Evolutionary conservation across 495 filamentous ascomycete species (phyloP).

Genomic region (Baudoinia panamericana): DNA sequence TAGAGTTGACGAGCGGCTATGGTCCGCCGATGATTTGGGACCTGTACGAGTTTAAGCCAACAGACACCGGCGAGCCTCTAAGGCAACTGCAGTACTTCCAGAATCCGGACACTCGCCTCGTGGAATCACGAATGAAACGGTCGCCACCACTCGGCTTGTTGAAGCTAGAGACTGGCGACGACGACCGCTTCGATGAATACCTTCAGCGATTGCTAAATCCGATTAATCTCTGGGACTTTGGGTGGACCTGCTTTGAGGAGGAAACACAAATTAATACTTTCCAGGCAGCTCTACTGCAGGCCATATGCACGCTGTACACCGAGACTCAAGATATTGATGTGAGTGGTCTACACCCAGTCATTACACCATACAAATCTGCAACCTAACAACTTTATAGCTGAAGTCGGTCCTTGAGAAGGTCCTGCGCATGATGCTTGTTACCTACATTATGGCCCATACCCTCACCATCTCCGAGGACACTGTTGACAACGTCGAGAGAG

Average conservation of each 20-base stretch:
- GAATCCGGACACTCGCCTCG: slow-evolving; percentile 14
- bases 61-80: slow-evolving; percentile 19
- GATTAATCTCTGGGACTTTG: slow-evolving; percentile 17
- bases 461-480: slow-evolving; percentile 25
- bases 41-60: slow-evolving; percentile 29
- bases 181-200: slow-evolving; percentile 25
- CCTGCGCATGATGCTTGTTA: slow-evolving; percentile 27
- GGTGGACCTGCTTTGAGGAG: slow-evolving; percentile 22
- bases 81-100: slow-evolving; percentile 26
- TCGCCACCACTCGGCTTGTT: slow-evolving; percentile 29
- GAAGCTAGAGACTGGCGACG: slow-evolving; percentile 26
- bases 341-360: slow-evolving; percentile 2
- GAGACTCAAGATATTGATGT: slow-evolving; percentile 23
- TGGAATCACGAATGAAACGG: slow-evolving; percentile 10
- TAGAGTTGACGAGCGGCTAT: slow-evolving; percentile 17
- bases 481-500: slow-evolving; percentile 13
- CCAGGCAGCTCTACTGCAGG: slow-evolving; percentile 22
- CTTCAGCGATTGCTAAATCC: slow-evolving; percentile 15
- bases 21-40: slow-evolving; percentile 20
- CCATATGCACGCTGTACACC: slow-evolving; percentile 23
- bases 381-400: slow-evolving; percentile 3
- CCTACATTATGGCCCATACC: slow-evolving; percentile 32
- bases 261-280: slow-evolving; percentile 26
- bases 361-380: not conserved
- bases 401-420: slow-evolving; percentile 24